Base-by-base conservation (phyloP, 164 flowering plant genomes). In the Kingdonia uniflora region DNA sequence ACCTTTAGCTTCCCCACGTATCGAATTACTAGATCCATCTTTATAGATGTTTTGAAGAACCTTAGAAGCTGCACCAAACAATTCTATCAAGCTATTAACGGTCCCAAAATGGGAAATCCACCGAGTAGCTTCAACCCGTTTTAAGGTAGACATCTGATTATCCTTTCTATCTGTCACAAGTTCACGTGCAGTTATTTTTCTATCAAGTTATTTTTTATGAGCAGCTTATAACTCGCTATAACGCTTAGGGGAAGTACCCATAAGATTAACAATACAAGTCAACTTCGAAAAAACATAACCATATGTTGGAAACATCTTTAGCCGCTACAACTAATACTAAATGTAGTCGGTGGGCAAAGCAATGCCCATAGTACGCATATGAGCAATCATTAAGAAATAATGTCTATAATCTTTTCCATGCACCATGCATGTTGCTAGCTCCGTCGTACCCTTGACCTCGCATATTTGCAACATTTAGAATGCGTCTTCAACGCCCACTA, bases 131-230 rank as follows among this genome's bases (percentile, higher is more conserved):
- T 25, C 20, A 15, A 2, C 12, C 10, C 29, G 47, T 40, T 39
- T 43, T 39, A 53, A 21, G 2, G 17, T 16, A 24, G 48, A 21
- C 12, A 55, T 55, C 12, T 55, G 48, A 55, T 42, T 43, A 42
- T 35, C 40, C 47, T n/a, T 37, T 25, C 1, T 54, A 25, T 13
- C 23, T 16, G 17, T 23, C 22, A 40, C 40, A 42, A n/a, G 48
- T n/a, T 43, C 10, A 3, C 35, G 6, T 29, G 35, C 35, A 3
- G 4, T 29, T 29, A 8, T 29, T 29, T 8, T 29, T 8, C 4
- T 29, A 29, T 29, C 35, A 29, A 29, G 35, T 4, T 3, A 3
- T 4, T 29, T 29, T 4, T 3, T 29, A 4, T 29, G 35, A 29
- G 35, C 35, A 3, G 8, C 35, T 29, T 3, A 8, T 29, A 29